phyloP scores from a whole-genome alignment of 768 basidiomycete genomes.

The Mycena floridula region DNA sequence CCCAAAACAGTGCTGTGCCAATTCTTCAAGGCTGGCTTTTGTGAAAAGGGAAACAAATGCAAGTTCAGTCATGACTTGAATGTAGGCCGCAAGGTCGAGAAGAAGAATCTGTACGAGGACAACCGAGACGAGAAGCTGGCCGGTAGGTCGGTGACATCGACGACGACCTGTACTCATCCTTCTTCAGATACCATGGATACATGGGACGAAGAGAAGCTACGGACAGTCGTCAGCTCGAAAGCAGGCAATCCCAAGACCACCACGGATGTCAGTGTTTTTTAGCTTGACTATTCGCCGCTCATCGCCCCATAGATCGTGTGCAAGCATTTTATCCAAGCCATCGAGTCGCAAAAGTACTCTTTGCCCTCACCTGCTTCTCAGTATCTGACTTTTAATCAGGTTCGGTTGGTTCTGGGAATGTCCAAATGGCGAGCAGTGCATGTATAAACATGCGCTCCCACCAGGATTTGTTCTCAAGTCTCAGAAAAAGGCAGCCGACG shows the following conservation, averaged over 20 bases:
- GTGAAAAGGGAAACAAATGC: constrained; percentile 93
- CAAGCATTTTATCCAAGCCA: constrained; percentile 95
- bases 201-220: constrained; percentile 95
- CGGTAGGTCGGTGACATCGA: constrained; percentile 38
- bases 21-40: constrained; percentile 87
- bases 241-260: constrained; percentile 87
- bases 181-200: constrained; percentile 88
- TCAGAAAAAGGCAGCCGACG: constrained; percentile 86
- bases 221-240: constrained; percentile 81
- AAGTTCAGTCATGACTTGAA: constrained; percentile 95
- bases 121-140: constrained; percentile 70
- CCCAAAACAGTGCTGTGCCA: constrained; percentile 92
- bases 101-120: constrained; percentile 94
- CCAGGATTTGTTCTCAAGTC: constrained; percentile 95
- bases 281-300: background rate
- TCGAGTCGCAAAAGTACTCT: constrained; percentile 77
- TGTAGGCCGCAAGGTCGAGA: constrained; percentile 87
- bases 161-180: background rate
- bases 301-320: constrained; percentile 74
- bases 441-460: constrained; percentile 92
- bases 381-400: constrained; percentile 21
- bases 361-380: background rate
- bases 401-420: constrained; percentile 98
- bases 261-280: constrained; percentile 63
- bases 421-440: constrained; percentile 83